Evolutionary conservation across 2,329 filamentous ascomycete species (phyloP).

Genomic region (Microcyclospora tardicrescens): DNA sequence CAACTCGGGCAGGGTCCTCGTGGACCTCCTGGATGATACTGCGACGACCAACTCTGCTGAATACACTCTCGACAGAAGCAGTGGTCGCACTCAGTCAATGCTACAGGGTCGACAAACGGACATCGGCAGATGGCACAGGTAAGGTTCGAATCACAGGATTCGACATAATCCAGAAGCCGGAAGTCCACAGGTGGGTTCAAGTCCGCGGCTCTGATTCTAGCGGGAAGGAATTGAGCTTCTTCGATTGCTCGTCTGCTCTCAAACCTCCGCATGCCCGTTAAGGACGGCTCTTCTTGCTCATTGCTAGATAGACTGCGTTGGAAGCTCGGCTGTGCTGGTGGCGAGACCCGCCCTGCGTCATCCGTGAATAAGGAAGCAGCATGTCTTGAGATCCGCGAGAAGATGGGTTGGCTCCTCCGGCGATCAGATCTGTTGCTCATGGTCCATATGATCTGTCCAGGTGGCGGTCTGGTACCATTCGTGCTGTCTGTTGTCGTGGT

Average conservation of each 20-base stretch:
- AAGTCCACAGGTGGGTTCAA: conserved; percentile 37
- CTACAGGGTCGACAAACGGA: conserved; percentile 46
- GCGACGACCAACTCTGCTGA: conserved; percentile 32
- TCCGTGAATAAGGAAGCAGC: conserved; percentile 1
- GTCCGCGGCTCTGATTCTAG: conserved; percentile 14
- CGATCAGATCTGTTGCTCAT: not conserved
- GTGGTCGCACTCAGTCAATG: conserved; percentile 47
- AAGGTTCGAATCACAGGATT: conserved; percentile 44
- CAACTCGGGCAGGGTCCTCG: conserved; percentile 43
- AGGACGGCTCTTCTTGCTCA: not conserved
- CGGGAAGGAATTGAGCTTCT: conserved; percentile 16
- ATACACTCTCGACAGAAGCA: conserved; percentile 50
- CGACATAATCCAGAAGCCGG: conserved; percentile 45
- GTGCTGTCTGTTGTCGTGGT: too few species aligned
- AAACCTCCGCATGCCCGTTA: conserved; percentile 18
- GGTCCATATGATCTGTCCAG: too few species aligned
- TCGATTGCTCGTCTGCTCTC: conserved; percentile 22
- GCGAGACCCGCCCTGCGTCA: not conserved
- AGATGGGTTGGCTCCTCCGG: conserved; percentile 1
- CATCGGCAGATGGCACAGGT: conserved; percentile 53
- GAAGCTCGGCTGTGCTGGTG: not conserved
- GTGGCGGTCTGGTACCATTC: too few species aligned
- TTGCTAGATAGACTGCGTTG: conserved; percentile 3
- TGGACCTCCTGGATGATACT: conserved; percentile 20
- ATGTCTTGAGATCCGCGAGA: not conserved